A percentile compares a stretch with the other conserved stretches of the same genome.
phyloP scores from a whole-genome alignment of 169 alveolate genomes.

The Miamiensis avidus region DNA sequence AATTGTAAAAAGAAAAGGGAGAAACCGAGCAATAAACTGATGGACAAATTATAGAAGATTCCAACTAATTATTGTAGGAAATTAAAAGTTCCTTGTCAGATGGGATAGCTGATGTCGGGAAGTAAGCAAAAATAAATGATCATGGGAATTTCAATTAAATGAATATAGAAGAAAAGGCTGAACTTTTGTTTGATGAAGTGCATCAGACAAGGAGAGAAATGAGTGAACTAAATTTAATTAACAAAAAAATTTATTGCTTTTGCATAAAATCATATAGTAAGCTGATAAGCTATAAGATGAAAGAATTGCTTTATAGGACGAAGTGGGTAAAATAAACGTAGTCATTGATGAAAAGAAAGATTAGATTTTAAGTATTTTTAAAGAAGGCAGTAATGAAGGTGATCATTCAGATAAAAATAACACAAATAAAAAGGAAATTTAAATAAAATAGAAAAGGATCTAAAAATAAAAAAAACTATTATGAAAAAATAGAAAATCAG shows the following conservation, averaged over 20 bases:
- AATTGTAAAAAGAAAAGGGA: neutral
- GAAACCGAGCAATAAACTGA: neutral
- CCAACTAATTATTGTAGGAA: neutral
- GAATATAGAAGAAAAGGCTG: neutral
- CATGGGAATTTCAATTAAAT: neutral
- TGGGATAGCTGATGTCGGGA: neutral
- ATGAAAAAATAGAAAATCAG: too few relatives aligned
- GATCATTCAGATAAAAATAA: too few relatives aligned
- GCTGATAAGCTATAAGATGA: neutral
- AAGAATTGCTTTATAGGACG: neutral
- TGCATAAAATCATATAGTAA: neutral
- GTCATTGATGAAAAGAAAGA: neutral
- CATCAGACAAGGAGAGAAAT: neutral
- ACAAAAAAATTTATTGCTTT: neutral
- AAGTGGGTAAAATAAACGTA: neutral
- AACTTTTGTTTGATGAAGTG: neutral
- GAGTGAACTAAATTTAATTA: neutral
- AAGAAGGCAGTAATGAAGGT: too few relatives aligned
- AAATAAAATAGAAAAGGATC: too few relatives aligned
- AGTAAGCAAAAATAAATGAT: too few relatives aligned
- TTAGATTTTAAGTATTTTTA: too few relatives aligned
- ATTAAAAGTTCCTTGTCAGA: neutral
- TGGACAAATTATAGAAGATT: neutral
- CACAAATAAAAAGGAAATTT: neutral
- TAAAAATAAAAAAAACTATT: too few relatives aligned